phyloP scores from a whole-genome alignment of 2,329 filamentous ascomycete genomes.

The Emericellopsis cladophorae region DNA sequence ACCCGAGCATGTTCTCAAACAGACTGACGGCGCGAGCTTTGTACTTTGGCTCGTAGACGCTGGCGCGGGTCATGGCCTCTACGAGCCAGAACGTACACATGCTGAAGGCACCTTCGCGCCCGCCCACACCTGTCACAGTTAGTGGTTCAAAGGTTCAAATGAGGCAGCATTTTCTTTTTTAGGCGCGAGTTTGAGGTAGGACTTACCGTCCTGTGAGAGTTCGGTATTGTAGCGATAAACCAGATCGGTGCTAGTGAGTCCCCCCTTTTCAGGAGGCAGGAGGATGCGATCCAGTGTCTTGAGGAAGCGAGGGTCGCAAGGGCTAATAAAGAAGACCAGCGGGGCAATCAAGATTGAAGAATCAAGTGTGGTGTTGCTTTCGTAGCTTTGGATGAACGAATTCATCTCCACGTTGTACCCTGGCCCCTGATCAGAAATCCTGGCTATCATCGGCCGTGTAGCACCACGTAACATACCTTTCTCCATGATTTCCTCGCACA shows the following conservation, averaged over 20 bases:
- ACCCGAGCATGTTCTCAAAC: constrained; percentile 68
- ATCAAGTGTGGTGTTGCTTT: constrained; percentile 56
- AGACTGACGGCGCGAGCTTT: constrained; percentile 49
- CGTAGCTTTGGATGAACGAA: constrained; percentile 66
- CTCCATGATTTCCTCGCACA: constrained; percentile 70
- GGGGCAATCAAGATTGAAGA: constrained; percentile 66
- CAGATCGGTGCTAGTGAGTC: constrained; percentile 60
- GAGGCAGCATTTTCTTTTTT: not conserved
- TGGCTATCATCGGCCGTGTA: not conserved
- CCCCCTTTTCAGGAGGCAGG: constrained; percentile 59
- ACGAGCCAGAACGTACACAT: constrained; percentile 82
- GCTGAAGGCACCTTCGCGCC: constrained; percentile 62
- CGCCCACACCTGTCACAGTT: constrained; percentile 48
- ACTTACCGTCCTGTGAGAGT: constrained; percentile 53
- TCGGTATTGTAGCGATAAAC: constrained; percentile 65
- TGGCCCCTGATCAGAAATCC: constrained; percentile 7
- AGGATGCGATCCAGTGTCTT: constrained; percentile 63
- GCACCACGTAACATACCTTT: constrained; percentile 27
- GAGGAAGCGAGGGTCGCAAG: constrained; percentile 64
- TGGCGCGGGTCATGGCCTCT: constrained; percentile 60
- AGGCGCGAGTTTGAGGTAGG: not conserved
- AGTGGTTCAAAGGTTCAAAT: not conserved
- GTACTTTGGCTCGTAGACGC: constrained; percentile 52
- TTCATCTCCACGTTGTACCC: constrained; percentile 60
- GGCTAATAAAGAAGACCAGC: constrained; percentile 67